Base-by-base conservation (phyloP, 2,329 filamentous ascomycete species). In the Colletotrichum sp. region DNA sequence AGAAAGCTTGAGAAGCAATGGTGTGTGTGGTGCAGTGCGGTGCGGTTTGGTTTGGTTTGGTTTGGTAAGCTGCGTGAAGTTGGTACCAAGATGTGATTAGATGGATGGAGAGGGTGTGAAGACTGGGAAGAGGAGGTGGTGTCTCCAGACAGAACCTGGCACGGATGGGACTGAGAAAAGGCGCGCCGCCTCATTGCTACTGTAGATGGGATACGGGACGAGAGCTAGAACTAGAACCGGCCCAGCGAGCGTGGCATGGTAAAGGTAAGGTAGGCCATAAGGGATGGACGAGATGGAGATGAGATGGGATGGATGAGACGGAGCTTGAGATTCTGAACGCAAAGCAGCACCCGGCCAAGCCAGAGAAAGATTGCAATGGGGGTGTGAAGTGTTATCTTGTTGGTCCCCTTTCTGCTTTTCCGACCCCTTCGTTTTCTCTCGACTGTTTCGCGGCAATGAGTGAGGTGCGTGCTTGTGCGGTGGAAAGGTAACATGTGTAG, bases 251-350 rank as follows among this genome's bases (percentile, higher is more conserved):
- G 44, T 55, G 57, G 9, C n/a, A 32, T 49, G 26, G 70, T 8
- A 59, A 34, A 71, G n/a, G 49, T 30, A 49, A 62, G 59, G 59
- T 32, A 34, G 28, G 21, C 26, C 39, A 30, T 66, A 59, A 67
- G 69, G 49, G 60, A 66, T 39, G 44, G 65, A 57, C 28, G 18
- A 64, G 28, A 62, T 32, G 9, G 28, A 63, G 49, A 72, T 71
- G 69, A 62, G 72, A 75, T 62, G 72, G 39, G 72, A 72, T 72
- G 69, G 34, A 64, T 76, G 55, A 64, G 39, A 72, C 44, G 44
- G 44, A 49, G 44, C 44, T 49, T 49, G 44, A 21, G 44, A 49
- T 21, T 21, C 44, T 73, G 55, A 24, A 70, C 59, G 67, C 32
- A 44, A 69, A 73, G 71, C 69, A 62, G 26, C 32, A 64, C 21